Evolutionary conservation across 305 asterid genomes (phyloP).

Genomic region (Fraxinus nigra): DNA sequence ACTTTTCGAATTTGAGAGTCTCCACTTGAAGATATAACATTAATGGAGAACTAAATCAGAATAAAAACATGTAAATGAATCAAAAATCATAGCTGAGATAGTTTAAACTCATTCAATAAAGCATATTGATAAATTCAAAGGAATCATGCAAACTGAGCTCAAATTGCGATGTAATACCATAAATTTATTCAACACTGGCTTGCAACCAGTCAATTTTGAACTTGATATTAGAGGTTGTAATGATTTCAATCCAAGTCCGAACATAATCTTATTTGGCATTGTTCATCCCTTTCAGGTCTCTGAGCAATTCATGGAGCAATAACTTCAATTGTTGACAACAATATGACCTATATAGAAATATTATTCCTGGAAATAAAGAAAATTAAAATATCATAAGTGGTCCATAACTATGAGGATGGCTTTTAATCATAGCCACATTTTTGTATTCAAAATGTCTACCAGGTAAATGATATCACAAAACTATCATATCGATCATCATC

Average conservation of each 20-base stretch:
- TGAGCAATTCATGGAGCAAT: neutral
- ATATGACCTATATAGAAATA: neutral
- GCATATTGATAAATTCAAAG: neutral
- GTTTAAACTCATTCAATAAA: neutral
- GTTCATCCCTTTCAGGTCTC: neutral
- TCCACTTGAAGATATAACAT: too few species aligned
- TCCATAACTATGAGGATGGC: neutral
- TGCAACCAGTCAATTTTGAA: neutral
- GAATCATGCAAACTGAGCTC: neutral
- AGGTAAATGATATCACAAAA: neutral
- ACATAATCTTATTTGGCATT: neutral
- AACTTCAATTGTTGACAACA: neutral
- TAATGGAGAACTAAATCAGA: too few species aligned
- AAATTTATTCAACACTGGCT: neutral
- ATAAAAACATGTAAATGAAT: too few species aligned
- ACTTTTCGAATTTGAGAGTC: too few species aligned
- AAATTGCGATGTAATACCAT: neutral
- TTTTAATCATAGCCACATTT: neutral
- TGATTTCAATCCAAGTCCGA: neutral
- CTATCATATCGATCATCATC: neutral
- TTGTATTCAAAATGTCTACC: neutral
- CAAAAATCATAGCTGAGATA: conserved; percentile 17
- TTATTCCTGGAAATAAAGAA: neutral
- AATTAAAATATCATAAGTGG: neutral
- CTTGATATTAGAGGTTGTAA: neutral